Base-by-base conservation (phyloP, 225 moss, liverwort and hornwort genomes). In the Asterella californica region DNA sequence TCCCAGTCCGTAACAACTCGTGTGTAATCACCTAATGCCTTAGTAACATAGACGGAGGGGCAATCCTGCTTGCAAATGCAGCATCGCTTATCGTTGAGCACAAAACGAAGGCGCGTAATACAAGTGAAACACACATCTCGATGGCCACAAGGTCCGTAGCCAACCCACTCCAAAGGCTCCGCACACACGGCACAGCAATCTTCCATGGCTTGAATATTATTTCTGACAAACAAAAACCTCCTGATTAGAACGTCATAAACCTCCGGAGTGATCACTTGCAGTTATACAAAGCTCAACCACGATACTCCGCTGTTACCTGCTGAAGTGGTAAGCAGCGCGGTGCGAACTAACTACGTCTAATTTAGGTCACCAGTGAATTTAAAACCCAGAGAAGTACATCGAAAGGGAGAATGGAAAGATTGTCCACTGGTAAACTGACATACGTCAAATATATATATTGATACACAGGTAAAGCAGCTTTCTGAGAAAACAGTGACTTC, bases 41-140 rank as follows among this genome's bases (percentile, higher is more conserved):
- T 91, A 54, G 93, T 93, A 34, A 94, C 88, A 50, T 74, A 96
- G 0, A 95, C 99, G 10, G 79, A 78, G 18, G 91, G 78, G 83
- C 99, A 93, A 36, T 89, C 87, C 82, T 99, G 99, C 86, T 93
- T 95, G 90, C 99, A 99, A 65, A 95, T 95, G 84, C 93, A 95
- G 64, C 99, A 99, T 2, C 85, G 81, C 66, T 90, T 86, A 71
- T 95, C 92, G 62, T 92, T 88, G 75, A 92, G 86, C 76, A 99
- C 76, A 81, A 99, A 92, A 12, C 99, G 95, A 83, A 95, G 80
- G 53, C 89, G 87, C 30, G 88, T 88, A 70, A 85, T 93, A 77
- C 99, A 99, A 53, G 90, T 88, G 49, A 89, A 90, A 80, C 97
- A 99, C 45, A 93, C 93, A 42, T 95, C 97, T 78, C 84, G 90